These are phyloP conservation scores for Arabidopsis hybrid DNA, from an alignment of 441 rosid genomes.

Conservation along the genomic window DNA sequence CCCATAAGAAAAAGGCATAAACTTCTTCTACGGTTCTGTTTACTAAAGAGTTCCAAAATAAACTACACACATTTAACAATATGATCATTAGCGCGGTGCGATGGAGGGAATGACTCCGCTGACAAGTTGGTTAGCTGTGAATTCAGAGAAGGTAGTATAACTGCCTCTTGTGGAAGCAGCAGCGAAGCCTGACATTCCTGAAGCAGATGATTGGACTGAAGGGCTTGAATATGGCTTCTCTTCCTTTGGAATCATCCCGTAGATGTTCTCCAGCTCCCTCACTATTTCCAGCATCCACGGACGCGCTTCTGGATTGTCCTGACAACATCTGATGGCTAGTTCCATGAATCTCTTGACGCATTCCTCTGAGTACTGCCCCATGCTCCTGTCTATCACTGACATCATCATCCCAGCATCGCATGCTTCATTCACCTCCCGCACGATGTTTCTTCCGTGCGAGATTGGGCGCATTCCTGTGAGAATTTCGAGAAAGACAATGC, in stretches of 20 bases:
- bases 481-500: conserved; percentile 81
- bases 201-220: conserved; percentile 47
- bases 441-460: conserved; percentile 83
- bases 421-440: conserved; percentile 78
- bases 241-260: conserved; percentile 54
- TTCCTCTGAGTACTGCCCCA: conserved; percentile 77
- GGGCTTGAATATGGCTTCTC: conserved; percentile 49
- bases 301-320: conserved; percentile 62
- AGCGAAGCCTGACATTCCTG: conserved; percentile 32
- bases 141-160: conserved; percentile 25
- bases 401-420: conserved; percentile 57
- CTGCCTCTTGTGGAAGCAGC: conserved; percentile 29
- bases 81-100: conserved; percentile 47
- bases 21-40: no score
- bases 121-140: conserved; percentile 64
- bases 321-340: conserved; percentile 67
- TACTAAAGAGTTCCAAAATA: no score
- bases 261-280: conserved; percentile 70
- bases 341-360: conserved; percentile 60
- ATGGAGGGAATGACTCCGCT: conserved; percentile 66
- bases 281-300: conserved; percentile 70
- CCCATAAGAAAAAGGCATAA: not conserved
- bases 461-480: conserved; percentile 84
- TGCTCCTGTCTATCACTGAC: conserved; percentile 71
- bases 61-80: conserved; percentile 5